Evolutionary conservation across 2,329 filamentous ascomycete species (phyloP).

Genomic region (Lasiodiplodia hormozganensis): DNA sequence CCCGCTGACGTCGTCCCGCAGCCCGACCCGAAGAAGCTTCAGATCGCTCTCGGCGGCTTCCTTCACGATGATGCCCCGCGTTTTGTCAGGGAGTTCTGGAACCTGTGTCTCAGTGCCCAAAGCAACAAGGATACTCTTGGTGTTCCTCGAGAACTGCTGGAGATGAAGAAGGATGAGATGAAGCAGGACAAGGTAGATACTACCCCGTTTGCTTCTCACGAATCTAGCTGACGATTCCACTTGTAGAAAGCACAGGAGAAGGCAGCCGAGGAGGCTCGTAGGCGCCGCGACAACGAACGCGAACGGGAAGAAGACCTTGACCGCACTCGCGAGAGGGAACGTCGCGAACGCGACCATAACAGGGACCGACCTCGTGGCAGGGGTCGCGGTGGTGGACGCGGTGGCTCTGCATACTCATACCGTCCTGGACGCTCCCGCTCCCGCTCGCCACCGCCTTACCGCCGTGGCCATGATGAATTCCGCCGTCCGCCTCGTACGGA

Average conservation of each 20-base stretch:
- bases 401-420: conserved; percentile 57
- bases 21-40: conserved; percentile 95
- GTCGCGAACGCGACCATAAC: conserved; percentile 41
- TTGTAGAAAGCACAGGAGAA: conserved; percentile 79
- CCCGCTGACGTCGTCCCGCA: conserved; percentile 49
- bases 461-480: conserved; percentile 53
- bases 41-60: conserved; percentile 94
- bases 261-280: conserved; percentile 76
- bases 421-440: conserved; percentile 56
- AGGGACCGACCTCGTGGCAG: conserved; percentile 55
- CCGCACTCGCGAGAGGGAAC: conserved; percentile 70
- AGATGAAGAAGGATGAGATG: conserved; percentile 94
- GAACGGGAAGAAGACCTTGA: conserved; percentile 75
- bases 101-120: conserved; percentile 88
- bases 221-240: conserved; percentile 33
- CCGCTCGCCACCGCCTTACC: conserved; percentile 59
- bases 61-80: conserved; percentile 87
- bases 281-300: conserved; percentile 73
- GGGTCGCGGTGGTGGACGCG: conserved; percentile 55
- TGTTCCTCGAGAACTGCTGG: conserved; percentile 90
- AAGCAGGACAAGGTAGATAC: conserved; percentile 85
- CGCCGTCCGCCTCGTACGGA: conserved; percentile 59
- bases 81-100: conserved; percentile 96
- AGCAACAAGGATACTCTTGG: conserved; percentile 74
- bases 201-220: background rate